These are phyloP conservation scores for Hibiscus tridactylites DNA, from an alignment of 345 rosid species.

Conservation along the genomic window DNA sequence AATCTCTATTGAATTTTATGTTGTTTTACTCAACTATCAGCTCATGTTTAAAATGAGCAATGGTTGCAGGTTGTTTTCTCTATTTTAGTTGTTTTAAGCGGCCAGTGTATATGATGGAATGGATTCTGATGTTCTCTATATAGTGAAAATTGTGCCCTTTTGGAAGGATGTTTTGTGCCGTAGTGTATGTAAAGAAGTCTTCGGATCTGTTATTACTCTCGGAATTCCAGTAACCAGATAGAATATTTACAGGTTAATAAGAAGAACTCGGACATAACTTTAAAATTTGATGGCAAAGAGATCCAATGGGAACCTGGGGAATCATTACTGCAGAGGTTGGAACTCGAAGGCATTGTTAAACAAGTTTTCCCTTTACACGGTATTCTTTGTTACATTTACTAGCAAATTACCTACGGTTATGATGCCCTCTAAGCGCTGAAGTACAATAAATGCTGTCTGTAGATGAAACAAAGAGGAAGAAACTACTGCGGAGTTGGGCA, in stretches of 20 bases:
- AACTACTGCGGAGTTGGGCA: conserved; percentile 70
- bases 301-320: conserved; percentile 63
- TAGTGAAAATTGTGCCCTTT: not conserved
- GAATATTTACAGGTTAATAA: conserved; percentile 46
- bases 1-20: not conserved
- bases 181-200: not conserved
- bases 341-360: conserved; percentile 57
- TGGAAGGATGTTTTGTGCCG: not conserved
- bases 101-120: not conserved
- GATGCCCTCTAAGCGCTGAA: conserved; percentile 9
- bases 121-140: not conserved
- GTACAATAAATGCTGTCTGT: conserved; percentile 20
- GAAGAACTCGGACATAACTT: conserved; percentile 21
- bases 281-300: conserved; percentile 41
- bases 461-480: conserved; percentile 73
- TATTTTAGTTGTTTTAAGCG: not conserved
- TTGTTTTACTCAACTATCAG: not conserved
- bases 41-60: conserved; percentile 1
- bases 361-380: conserved; percentile 84
- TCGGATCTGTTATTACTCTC: not conserved
- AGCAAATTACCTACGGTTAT: conserved; percentile 6
- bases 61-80: not conserved
- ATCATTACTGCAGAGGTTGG: conserved; percentile 55
- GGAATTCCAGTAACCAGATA: conserved; percentile 3
- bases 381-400: conserved; percentile 22